Evolutionary conservation across 1,284 basidiomycete genomes (phyloP).

Genomic region (Ganoderma multipileum): DNA sequence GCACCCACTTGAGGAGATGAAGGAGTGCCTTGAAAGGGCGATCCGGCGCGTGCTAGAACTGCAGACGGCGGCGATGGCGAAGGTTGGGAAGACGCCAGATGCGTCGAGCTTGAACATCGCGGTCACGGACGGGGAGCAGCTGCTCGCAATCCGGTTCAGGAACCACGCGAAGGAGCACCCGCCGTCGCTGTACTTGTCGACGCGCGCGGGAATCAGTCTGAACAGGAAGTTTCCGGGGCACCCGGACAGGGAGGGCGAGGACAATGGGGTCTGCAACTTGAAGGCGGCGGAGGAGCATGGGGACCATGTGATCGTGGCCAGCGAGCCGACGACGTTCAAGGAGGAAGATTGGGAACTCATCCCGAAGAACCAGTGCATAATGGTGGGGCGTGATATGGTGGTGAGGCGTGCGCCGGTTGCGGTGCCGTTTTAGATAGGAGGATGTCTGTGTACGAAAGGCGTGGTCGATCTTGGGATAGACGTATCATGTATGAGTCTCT

Average conservation of each 20-base stretch:
- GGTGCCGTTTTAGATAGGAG: conserved; percentile 26
- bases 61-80: conserved; percentile 32
- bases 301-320: conserved; percentile 44
- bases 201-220: conserved; percentile 43
- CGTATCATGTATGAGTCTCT: not conserved
- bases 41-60: conserved; percentile 37
- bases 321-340: conserved; percentile 45
- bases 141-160: conserved; percentile 43
- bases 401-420: conserved; percentile 32
- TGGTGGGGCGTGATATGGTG: conserved; percentile 41
- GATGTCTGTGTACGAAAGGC: not conserved
- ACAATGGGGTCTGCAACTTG: conserved; percentile 31
- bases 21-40: conserved; percentile 39
- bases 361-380: conserved; percentile 41
- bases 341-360: conserved; percentile 44
- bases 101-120: conserved; percentile 43
- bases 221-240: conserved; percentile 48
- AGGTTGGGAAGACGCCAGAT: conserved; percentile 23
- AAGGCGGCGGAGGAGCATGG: conserved; percentile 39
- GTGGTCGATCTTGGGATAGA: not conserved
- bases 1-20: conserved; percentile 42
- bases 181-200: conserved; percentile 46
- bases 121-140: conserved; percentile 42
- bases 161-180: conserved; percentile 45
- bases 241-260: conserved; percentile 37